Evolutionary conservation across 164 flowering plant genomes (phyloP), one percentile per base, ranked within the genome.

Genomic region (Berberis thunbergii): DNA sequence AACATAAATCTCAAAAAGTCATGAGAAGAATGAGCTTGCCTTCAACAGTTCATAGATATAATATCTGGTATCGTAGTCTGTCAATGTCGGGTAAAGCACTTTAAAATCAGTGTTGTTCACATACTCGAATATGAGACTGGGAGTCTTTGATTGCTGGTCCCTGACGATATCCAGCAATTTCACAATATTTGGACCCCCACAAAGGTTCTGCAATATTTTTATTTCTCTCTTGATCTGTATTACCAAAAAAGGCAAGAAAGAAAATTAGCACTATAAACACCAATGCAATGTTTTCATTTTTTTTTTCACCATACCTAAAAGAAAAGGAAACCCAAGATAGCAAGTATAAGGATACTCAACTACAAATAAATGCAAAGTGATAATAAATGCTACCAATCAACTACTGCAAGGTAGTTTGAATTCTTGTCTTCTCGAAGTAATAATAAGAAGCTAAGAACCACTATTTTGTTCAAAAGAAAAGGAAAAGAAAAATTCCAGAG

Each of bases 141-240:
- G 99, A 11, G 99, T 91, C 81, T 94, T 91, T 41, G 98, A 94
- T 60, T 94, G 97, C 83, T 94, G 98, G 75, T 94, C 98, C 73
- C 97, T 85, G 64, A 90, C 98, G 69, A 93, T 90, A 74, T 93
- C 98, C 60, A 90, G 86, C 83, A 94, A 74, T 78, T 94, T 94
- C 79, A 94, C 88, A 77, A 94, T 83, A 74, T 94, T 94, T 49
- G 97, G 97, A 40, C 98, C 97, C 41, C 99, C 99, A 68, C 96
- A 91, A 10, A 94, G 91, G 74, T 91, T 91, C 79, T 94, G 99
- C 65, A 94, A 64, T 64, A 94, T 91, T 68, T 94, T 94, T 43
- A 91, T 89, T 76, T 94, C 99, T 81, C 99, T 87, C 81, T 86
- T 94, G 66, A 94, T 94, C 99, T 94, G 90, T 76, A 82, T 53